phyloP scores from a whole-genome alignment of 2,329 filamentous ascomycete species.

The Apiospora malaysiana region DNA sequence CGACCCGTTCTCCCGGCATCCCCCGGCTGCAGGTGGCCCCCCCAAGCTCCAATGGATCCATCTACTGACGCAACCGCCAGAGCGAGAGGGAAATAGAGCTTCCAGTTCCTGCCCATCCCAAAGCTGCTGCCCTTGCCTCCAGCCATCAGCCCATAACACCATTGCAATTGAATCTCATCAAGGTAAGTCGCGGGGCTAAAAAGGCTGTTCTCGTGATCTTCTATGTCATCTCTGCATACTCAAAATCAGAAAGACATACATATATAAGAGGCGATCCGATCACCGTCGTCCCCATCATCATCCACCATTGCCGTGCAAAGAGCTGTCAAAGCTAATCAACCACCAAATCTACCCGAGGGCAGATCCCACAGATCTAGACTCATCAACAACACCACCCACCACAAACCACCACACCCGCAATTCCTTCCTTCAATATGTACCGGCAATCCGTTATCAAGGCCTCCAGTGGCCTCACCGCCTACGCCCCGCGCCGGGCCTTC shows the following conservation, averaged over 20 bases:
- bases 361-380: slow-evolving; percentile 20
- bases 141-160: slow-evolving; percentile 18
- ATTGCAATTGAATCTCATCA: slow-evolving; percentile 17
- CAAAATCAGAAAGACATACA: neutral
- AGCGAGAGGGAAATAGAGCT: neutral
- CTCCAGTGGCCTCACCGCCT: slow-evolving; percentile 59
- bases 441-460: slow-evolving; percentile 66
- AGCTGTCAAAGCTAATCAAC: slow-evolving; percentile 4
- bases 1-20: slow-evolving; percentile 12
- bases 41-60: slow-evolving; percentile 13
- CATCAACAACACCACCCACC: slow-evolving; percentile 21
- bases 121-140: slow-evolving; percentile 17
- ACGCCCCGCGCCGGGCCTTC: slow-evolving; percentile 61
- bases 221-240: neutral
- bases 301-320: neutral
- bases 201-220: slow-evolving; percentile 6
- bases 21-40: slow-evolving; percentile 16
- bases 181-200: slow-evolving; percentile 9
- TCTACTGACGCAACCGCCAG: slow-evolving; percentile 19
- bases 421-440: slow-evolving; percentile 61
- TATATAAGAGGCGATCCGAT: neutral
- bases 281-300: neutral
- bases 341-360: slow-evolving; percentile 16
- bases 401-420: slow-evolving; percentile 32
- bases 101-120: slow-evolving; percentile 10